These are phyloP conservation scores for Penicillium canariense DNA, from an alignment of 495 filamentous ascomycete species.

Conservation along the genomic window DNA sequence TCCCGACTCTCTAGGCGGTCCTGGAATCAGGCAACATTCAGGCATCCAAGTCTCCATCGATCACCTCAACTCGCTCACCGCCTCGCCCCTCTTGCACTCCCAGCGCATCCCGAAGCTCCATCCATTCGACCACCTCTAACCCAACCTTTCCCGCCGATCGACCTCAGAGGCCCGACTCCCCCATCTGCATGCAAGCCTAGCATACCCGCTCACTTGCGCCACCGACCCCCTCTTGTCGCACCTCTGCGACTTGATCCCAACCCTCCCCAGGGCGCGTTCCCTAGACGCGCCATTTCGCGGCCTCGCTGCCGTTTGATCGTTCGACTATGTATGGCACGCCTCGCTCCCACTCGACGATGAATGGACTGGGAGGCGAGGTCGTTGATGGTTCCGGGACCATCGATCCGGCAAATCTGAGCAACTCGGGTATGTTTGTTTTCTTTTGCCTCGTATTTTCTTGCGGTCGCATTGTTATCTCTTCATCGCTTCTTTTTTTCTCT, in stretches of 20 bases:
- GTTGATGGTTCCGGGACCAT: conserved; percentile 76
- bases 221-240: conserved; percentile 21
- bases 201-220: conserved; percentile 27
- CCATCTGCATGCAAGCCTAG: conserved; percentile 29
- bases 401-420: conserved; percentile 72
- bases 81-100: conserved; percentile 33
- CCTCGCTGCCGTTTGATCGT: conserved; percentile 30
- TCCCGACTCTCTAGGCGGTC: neutral
- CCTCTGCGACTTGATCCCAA: conserved; percentile 18
- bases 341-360: conserved; percentile 52
- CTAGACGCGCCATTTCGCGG: conserved; percentile 40
- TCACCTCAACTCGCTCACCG: conserved; percentile 23
- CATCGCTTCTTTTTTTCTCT: neutral
- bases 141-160: conserved; percentile 19
- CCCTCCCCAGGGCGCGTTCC: conserved; percentile 26
- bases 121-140: conserved; percentile 13
- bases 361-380: conserved; percentile 60
- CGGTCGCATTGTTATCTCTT: neutral
- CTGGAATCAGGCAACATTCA: neutral
- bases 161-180: conserved; percentile 11
- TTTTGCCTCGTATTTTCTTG: neutral
- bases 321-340: conserved; percentile 58
- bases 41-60: conserved; percentile 4
- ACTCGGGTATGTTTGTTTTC: conserved; percentile 51
- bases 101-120: conserved; percentile 20